Base-by-base conservation (phyloP, 2,329 filamentous ascomycete genomes). In the Talaromyces sp. region DNA sequence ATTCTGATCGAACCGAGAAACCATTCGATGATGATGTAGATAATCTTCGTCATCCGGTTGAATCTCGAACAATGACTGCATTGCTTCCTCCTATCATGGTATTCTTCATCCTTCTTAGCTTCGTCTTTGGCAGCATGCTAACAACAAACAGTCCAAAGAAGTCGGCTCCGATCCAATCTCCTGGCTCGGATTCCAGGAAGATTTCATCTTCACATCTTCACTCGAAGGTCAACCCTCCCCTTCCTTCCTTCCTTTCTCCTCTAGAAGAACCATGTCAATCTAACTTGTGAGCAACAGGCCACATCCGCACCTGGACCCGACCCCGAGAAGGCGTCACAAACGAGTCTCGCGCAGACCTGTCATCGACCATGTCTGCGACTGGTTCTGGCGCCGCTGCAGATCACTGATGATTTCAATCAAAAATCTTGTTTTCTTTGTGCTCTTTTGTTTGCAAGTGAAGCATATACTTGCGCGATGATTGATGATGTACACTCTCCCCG, bases 171-270 rank as follows among this genome's bases (percentile, higher is more conserved):
- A 98, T 77, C 93, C 93, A 62, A 83, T 96, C 54, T 91, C 88
- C 76, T 97, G 93, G 90, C 79, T 99, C 45, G 91, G 89, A n/a
- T 99, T 99, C 72, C 93, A 94, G 63, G 90, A 97, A 75, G 89
- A 96, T 72, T 90, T 90, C 68, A 97, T 99, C 70, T 89, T 98
- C 73, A 97, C 93, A 40, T 92, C 92, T 70, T 97, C 93, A 80
- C 91, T 92, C 75, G 91, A 89, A 79, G 94, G 94, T 96, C 82
- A 78, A 89, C 56, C 53, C 27, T n/a, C 22, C 22, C 17, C n/a
- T 25, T 22, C 58, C n/a, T 11, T n/a, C 25, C n/a, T 61, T n/a
- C n/a, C n/a, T n/a, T n/a, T n/a, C n/a, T n/a, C n/a, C n/a, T n/a
- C n/a, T n/a, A n/a, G n/a, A n/a, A n/a, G n/a, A n/a, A n/a, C n/a